These are phyloP conservation scores for Skeletonema tropicum DNA, from an alignment of 108 stramenopile genomes.

Conservation along the genomic window DNA sequence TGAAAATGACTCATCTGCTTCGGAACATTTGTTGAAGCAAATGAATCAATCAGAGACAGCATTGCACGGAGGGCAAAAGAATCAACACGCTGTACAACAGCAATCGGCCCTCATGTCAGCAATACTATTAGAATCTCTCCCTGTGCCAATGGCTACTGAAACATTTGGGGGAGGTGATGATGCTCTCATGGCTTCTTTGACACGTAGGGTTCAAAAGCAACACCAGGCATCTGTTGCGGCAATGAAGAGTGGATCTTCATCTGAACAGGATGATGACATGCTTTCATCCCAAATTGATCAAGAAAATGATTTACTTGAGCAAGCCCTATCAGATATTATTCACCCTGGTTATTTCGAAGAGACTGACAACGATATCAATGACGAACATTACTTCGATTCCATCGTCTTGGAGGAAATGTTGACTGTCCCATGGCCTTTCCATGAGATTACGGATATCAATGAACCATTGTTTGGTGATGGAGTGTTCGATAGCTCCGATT, in stretches of 20 bases:
- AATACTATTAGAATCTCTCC: slow-evolving; percentile 28
- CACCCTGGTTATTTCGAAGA: slow-evolving; percentile 41
- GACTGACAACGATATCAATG: slow-evolving; percentile 17
- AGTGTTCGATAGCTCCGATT: slow-evolving; percentile 6
- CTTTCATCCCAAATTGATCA: background rate
- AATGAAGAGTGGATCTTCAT: background rate
- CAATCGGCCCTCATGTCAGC: slow-evolving; percentile 44
- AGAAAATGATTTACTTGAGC: slow-evolving; percentile 30
- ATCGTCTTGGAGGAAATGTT: slow-evolving; percentile 49
- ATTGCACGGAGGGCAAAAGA: background rate
- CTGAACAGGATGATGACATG: background rate
- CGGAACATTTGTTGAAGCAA: background rate
- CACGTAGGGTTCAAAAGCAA: slow-evolving; percentile 35
- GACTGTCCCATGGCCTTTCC: slow-evolving; percentile 52
- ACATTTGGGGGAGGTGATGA: background rate
- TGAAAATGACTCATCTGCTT: background rate
- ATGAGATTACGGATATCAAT: slow-evolving; percentile 26
- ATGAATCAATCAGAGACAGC: background rate
- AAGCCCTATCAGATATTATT: slow-evolving; percentile 26
- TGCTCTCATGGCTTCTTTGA: slow-evolving; percentile 30
- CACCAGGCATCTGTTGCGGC: slow-evolving; percentile 5
- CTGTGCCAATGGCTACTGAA: slow-evolving; percentile 33
- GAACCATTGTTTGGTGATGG: slow-evolving; percentile 30
- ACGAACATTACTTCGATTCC: slow-evolving; percentile 24
- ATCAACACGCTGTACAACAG: background rate